phyloP scores from a whole-genome alignment of 768 basidiomycete genomes.

The Daedaleopsis sinensis region DNA sequence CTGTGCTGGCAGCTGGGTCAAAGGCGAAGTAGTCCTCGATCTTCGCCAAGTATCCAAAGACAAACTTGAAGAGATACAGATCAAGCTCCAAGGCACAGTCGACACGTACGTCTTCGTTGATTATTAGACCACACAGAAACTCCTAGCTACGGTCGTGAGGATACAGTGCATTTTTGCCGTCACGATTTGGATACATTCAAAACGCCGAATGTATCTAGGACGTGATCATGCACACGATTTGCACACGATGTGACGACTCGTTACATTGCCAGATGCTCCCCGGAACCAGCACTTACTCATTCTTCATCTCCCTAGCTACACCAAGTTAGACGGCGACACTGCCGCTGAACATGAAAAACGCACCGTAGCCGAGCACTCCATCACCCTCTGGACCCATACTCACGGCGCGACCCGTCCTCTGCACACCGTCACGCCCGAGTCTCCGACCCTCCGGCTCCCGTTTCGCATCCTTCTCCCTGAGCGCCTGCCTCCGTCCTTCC shows the following conservation, averaged over 20 bases:
- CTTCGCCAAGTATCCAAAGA: constrained; percentile 13
- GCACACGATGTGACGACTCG: too few species aligned
- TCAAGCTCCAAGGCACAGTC: constrained; percentile 19
- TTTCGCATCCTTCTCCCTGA: constrained; percentile 18
- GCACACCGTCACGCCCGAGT: neutral
- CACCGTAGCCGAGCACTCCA: constrained; percentile 2
- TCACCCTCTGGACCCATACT: constrained; percentile 11
- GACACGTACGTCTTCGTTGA: constrained; percentile 23
- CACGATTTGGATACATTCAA: too few species aligned
- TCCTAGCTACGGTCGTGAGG: too few species aligned
- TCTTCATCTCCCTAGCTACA: too few species aligned
- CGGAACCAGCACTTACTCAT: too few species aligned
- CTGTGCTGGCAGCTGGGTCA: constrained; percentile 10
- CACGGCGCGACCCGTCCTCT: neutral
- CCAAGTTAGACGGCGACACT: constrained; percentile 1
- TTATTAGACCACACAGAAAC: too few species aligned
- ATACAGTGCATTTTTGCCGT: too few species aligned
- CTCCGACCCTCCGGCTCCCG: constrained; percentile 9
- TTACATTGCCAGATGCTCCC: too few species aligned
- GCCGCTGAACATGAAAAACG: neutral
- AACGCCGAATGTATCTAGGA: too few species aligned
- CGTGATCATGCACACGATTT: too few species aligned
- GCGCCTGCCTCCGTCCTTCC: constrained; percentile 11
- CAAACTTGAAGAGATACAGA: constrained; percentile 18
- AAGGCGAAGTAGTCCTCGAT: constrained; percentile 20